Percentiles rank a stretch among this genome's conserved stretches.
Conservation (phyloP, 352 stramenopile species). For the Pythium phragmiticola region DNA sequence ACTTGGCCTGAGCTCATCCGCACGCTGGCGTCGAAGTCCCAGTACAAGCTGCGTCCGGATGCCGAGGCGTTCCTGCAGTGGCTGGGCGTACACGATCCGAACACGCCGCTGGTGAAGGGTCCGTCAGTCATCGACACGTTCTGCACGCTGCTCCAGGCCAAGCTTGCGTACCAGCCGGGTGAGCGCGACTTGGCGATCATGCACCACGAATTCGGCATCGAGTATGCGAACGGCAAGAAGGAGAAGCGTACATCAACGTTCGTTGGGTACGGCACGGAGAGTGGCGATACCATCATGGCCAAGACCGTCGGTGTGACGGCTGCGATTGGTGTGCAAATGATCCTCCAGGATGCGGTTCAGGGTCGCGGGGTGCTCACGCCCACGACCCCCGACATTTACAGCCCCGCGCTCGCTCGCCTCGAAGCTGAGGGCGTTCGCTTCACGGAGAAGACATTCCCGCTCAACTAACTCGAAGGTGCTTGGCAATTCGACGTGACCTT, state of each 20-base stretch:
- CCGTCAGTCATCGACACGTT: constrained; percentile 82
- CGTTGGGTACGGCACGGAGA: constrained; percentile 89
- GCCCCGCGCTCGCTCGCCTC: constrained; percentile 74
- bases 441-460: constrained; percentile 73
- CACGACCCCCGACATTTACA: constrained; percentile 90
- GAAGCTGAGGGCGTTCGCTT: constrained; percentile 88
- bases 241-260: constrained; percentile 91
- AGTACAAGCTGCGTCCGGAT: constrained; percentile 43
- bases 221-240: constrained; percentile 75
- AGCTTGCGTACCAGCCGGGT: constrained; percentile 84
- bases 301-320: constrained; percentile 95
- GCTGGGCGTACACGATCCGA: constrained; percentile 63
- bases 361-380: constrained; percentile 86
- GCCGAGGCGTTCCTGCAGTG: constrained; percentile 74
- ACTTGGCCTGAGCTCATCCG: constrained; percentile 87
- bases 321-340: constrained; percentile 92
- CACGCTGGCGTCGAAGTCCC: constrained; percentile 39
- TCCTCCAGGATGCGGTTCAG: constrained; percentile 88
- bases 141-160: constrained; percentile 84
- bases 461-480: constrained; percentile 16
- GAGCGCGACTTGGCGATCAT: constrained; percentile 96
- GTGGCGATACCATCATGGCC: constrained; percentile 93
- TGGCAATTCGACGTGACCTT: background rate
- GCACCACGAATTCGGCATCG: constrained; percentile 88
- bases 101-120: constrained; percentile 51